Conservation (phyloP, 2,329 filamentous ascomycete species). For the Aspergillus viridinutans region DNA sequence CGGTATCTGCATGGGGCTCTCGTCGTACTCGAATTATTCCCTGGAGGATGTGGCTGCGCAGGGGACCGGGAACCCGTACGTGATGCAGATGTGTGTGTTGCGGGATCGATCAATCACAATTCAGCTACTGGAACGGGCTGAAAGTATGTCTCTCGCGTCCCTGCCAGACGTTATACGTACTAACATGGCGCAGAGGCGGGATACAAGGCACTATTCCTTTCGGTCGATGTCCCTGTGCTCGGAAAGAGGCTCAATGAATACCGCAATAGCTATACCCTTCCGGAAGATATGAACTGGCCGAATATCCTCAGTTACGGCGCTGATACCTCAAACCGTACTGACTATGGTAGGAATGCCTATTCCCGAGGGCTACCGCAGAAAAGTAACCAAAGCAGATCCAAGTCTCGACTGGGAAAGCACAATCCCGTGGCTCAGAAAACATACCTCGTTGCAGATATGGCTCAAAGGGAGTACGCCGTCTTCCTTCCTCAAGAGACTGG, state of each 20-base stretch:
- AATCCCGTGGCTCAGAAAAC: slow-evolving; percentile 46
- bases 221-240: slow-evolving; percentile 53
- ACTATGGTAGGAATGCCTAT: slow-evolving; percentile 21
- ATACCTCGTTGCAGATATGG: slow-evolving; percentile 45
- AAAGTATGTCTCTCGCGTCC: slow-evolving; percentile 31
- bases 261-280: slow-evolving; percentile 50
- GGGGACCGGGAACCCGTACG: slow-evolving; percentile 42
- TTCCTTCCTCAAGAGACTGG: too few species aligned
- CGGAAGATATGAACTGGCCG: slow-evolving; percentile 41
- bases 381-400: slow-evolving; percentile 23
- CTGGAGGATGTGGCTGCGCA: slow-evolving; percentile 46
- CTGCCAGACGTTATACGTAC: not conserved
- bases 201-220: slow-evolving; percentile 53
- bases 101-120: slow-evolving; percentile 44
- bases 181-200: slow-evolving; percentile 36
- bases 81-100: slow-evolving; percentile 54
- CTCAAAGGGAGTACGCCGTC: slow-evolving; percentile 24
- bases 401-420: slow-evolving; percentile 48
- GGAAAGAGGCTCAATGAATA: slow-evolving; percentile 53
- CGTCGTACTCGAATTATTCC: slow-evolving; percentile 43
- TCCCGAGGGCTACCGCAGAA: not conserved
- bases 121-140: slow-evolving; percentile 40
- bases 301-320: slow-evolving; percentile 36
- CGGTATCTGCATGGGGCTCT: slow-evolving; percentile 47
- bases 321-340: slow-evolving; percentile 21